Conservation (phyloP, 371 early-diverging fungal genomes). For the Fennellomyces sp. region DNA sequence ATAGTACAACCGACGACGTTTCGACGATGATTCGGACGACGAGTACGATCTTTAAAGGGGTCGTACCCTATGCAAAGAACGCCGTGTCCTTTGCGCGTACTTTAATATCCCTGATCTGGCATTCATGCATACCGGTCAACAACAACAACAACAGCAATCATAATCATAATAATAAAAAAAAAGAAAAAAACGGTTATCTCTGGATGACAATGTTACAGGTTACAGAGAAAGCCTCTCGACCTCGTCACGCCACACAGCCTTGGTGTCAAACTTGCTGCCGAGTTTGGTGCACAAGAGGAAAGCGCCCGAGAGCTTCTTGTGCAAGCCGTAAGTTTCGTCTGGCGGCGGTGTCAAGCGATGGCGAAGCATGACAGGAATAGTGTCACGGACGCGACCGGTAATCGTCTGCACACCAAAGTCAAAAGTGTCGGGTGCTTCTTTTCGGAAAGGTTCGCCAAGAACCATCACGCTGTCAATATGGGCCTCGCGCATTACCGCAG, state of each 20-base stretch:
- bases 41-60: slow-evolving; percentile 70
- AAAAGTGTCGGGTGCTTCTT: slow-evolving; percentile 57
- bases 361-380: slow-evolving; percentile 94
- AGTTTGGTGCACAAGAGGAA: slow-evolving; percentile 92
- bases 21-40: slow-evolving; percentile 69
- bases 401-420: slow-evolving; percentile 85
- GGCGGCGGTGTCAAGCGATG: slow-evolving; percentile 96
- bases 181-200: too few species aligned
- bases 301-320: slow-evolving; percentile 93
- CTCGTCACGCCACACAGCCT: slow-evolving; percentile 64
- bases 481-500: slow-evolving; percentile 83
- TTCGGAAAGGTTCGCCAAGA: slow-evolving; percentile 86
- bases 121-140: too few species aligned
- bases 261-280: slow-evolving; percentile 74
- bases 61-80: too few species aligned
- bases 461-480: slow-evolving; percentile 89
- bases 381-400: slow-evolving; percentile 78
- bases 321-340: slow-evolving; percentile 94
- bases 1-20: slow-evolving; percentile 65
- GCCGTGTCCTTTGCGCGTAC: too few species aligned
- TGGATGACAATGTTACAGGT: neutral
- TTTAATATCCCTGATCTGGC: too few species aligned
- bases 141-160: neutral
- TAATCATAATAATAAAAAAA: neutral
- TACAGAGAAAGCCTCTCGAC: slow-evolving; percentile 15